phyloP scores from a whole-genome alignment of 73 alveolate species.

The Stentor coeruleus region DNA sequence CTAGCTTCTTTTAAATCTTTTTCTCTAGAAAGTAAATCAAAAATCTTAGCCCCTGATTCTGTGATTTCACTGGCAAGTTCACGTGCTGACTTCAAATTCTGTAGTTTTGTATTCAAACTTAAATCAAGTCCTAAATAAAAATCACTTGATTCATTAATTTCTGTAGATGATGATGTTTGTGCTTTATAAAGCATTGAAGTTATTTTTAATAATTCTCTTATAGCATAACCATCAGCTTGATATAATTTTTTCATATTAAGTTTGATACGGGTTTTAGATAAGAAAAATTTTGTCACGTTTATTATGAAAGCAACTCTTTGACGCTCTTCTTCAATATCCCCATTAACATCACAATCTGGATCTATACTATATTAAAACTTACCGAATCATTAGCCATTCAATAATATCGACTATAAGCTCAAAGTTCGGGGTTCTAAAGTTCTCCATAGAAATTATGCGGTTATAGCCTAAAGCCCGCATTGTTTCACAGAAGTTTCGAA shows the following conservation, averaged over 20 bases:
- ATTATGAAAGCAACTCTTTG: slow-evolving; percentile 92
- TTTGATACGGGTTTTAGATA: slow-evolving; percentile 87
- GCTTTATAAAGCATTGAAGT: slow-evolving; percentile 95
- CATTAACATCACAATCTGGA: slow-evolving; percentile 90
- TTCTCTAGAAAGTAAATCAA: slow-evolving; percentile 93
- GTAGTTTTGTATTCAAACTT: slow-evolving; percentile 13
- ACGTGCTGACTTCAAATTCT: slow-evolving; percentile 71
- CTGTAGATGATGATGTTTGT: slow-evolving; percentile 71
- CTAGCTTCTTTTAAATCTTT: slow-evolving; percentile 86
- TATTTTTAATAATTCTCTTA: slow-evolving; percentile 85
- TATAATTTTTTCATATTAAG: slow-evolving; percentile 93
- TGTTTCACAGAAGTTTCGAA: slow-evolving; percentile 97
- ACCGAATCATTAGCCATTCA: slow-evolving; percentile 90
- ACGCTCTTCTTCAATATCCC: slow-evolving; percentile 93
- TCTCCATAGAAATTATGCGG: slow-evolving; percentile 93
- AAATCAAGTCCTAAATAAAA: slow-evolving; percentile 30
- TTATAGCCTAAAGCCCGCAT: slow-evolving; percentile 98
- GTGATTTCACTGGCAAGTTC: slow-evolving; percentile 81
- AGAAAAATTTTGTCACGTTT: slow-evolving; percentile 79
- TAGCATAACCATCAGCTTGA: slow-evolving; percentile 98
- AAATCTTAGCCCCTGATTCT: slow-evolving; percentile 85
- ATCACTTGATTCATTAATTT: not conserved
- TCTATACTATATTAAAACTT: slow-evolving; percentile 39
- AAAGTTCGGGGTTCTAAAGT: slow-evolving; percentile 93
- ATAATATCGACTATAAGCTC: slow-evolving; percentile 94